Evolutionary conservation across 352 stramenopile species (phyloP).

Genomic region (Phytophthora sp.): DNA sequence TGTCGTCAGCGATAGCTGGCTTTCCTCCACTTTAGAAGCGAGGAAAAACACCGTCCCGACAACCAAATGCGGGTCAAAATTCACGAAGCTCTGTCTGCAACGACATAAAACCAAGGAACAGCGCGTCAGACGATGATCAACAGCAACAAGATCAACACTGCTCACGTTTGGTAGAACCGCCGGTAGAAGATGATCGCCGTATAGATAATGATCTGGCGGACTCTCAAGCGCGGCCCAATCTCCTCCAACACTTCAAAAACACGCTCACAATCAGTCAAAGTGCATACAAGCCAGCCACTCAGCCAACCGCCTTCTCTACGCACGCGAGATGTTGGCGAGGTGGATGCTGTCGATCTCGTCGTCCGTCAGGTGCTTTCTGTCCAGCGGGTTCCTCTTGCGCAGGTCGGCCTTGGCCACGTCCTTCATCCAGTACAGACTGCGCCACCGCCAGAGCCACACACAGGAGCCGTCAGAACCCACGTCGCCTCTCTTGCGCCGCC

Average conservation of each 20-base stretch:
- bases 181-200: constrained; percentile 91
- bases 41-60: constrained; percentile 88
- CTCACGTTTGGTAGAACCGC: constrained; percentile 89
- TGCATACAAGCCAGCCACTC: no score
- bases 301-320: no score
- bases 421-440: constrained; percentile 91
- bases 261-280: no score
- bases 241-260: constrained; percentile 74
- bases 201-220: constrained; percentile 92
- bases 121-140: background rate
- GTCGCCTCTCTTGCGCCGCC: background rate
- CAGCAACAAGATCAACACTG: background rate
- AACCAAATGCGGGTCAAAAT: constrained; percentile 89
- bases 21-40: constrained; percentile 89
- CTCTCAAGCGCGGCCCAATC: constrained; percentile 76
- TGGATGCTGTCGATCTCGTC: constrained; percentile 91
- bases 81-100: constrained; percentile 88
- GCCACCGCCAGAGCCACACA: background rate
- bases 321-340: constrained; percentile 86
- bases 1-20: constrained; percentile 78
- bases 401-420: constrained; percentile 79
- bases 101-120: background rate
- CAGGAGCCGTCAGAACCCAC: background rate
- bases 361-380: constrained; percentile 76
- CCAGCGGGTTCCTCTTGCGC: constrained; percentile 77